A percentile compares a stretch with the other conserved stretches of the same genome.
Conservation (phyloP, 331 rosid species). For the Malus hybrid region DNA sequence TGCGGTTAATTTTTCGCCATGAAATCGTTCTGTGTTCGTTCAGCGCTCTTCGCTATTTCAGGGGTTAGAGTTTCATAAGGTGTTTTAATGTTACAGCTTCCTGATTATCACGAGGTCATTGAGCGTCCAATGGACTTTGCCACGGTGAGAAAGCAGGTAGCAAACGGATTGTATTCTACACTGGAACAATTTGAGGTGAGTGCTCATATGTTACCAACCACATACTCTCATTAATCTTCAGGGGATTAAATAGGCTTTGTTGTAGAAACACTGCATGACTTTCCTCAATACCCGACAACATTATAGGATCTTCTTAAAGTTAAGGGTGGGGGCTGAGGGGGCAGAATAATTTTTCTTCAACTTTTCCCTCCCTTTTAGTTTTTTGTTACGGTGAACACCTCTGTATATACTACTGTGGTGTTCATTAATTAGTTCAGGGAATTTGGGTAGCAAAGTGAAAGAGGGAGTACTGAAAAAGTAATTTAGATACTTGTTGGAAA, state of each 20-base stretch:
- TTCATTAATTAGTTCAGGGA: neutral
- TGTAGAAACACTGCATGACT: neutral
- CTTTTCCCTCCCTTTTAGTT: neutral
- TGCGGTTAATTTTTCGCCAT: constrained; percentile 13
- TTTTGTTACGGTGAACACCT: neutral
- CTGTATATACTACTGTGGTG: neutral
- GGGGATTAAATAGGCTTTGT: neutral
- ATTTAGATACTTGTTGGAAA: neutral
- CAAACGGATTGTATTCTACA: constrained; percentile 57
- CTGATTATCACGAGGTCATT: constrained; percentile 86
- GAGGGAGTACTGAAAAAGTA: neutral
- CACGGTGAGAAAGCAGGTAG: constrained; percentile 74
- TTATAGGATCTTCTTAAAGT: neutral
- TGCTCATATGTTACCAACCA: constrained; percentile 2
- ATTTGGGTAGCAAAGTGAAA: neutral
- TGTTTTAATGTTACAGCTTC: constrained; percentile 59
- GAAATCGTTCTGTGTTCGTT: constrained; percentile 13
- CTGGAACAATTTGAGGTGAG: constrained; percentile 82
- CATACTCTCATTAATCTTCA: neutral
- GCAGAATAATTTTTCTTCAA: neutral
- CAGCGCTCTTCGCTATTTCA: neutral
- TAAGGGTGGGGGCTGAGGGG: neutral
- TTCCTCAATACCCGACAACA: neutral
- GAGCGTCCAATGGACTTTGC: constrained; percentile 95
- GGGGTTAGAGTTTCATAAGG: constrained; percentile 19